Conservation (phyloP, 257 asterid genomes). For the Lavandula angustifolia region DNA sequence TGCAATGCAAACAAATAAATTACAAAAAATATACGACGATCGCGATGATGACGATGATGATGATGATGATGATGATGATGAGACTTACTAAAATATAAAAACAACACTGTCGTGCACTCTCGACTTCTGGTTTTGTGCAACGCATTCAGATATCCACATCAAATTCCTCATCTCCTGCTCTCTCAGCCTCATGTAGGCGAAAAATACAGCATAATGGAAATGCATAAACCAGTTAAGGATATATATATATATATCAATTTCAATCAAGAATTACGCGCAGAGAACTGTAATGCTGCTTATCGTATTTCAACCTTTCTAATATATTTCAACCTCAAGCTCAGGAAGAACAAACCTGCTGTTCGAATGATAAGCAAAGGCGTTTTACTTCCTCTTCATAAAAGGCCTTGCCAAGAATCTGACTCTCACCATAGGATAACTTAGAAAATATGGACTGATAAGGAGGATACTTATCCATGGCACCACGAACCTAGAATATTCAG, state of each 20-base stretch:
- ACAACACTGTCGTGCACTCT: conserved; percentile 94
- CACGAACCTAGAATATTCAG: conserved; percentile 67
- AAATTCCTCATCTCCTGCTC: conserved; percentile 97
- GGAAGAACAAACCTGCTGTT: conserved; percentile 77
- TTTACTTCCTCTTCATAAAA: conserved; percentile 95
- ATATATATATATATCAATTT: background rate
- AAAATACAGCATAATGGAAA: conserved; percentile 89
- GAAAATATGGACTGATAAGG: conserved; percentile 82
- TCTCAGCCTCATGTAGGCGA: conserved; percentile 86
- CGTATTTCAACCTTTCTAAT: no score
- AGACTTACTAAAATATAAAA: conserved; percentile 61
- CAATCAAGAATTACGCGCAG: no score
- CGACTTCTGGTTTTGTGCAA: conserved; percentile 92
- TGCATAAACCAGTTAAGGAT: conserved; percentile 41
- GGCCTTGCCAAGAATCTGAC: conserved; percentile 98
- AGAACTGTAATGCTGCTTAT: no score
- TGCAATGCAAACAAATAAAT: conserved; percentile 29
- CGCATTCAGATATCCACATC: conserved; percentile 99
- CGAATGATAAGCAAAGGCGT: conserved; percentile 87
- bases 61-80: background rate
- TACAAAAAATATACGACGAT: conserved; percentile 33
- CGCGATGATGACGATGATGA: no score
- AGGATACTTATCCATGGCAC: conserved; percentile 85
- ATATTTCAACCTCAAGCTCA: conserved; percentile 13
- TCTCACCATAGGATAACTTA: conserved; percentile 89